Evolutionary conservation across 352 stramenopile species (phyloP), one percentile per base, ranked within the genome.

Genomic region (Phytophthora tubulina): DNA sequence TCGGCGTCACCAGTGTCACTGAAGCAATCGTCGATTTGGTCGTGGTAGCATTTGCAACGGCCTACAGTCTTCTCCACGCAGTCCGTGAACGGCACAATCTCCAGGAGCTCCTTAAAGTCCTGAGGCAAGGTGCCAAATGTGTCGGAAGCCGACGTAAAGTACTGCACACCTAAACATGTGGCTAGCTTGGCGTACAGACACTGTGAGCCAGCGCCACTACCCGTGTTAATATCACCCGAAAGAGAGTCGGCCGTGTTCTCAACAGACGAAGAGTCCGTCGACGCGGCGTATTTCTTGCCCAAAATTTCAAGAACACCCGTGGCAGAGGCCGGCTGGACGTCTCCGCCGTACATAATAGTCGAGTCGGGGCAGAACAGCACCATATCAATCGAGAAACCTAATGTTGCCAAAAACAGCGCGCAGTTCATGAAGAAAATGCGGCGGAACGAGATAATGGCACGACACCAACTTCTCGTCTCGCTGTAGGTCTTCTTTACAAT

Each of bases 341-440:
- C 86, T 27, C 69, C 42, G 7, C 84, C 85, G 60, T 96, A 95
- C 78, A 96, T 86, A 58, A 94, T 91, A 8, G 85, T 66, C 11
- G 87, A 86, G 51, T 94, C 83, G 5, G 89, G 89, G 35, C 89
- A 96, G 39, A 79, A 90, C 39, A 95, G 69, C 38, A 92, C 82
- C 17, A 96, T 79, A 60, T 96, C 89, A 48, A 96, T 63, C 33
- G 87, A 80, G 56, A 94, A 81, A 0, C 85, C 89, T 8, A 95
- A 52, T 1, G 82, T 80, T 2, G 87, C 82, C 17, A 91, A 53
- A 36, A 96, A 95, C 52, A 96, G 59, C 32, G 85, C 79, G 46
- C 74, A 90, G 65, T 95, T 94, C 75, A 90, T 92, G 30, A 94
- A 81, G 60, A 96, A 95, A 54, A 96, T 93, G 52, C 86, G 89